A percentile compares a stretch with the other conserved stretches of the same genome.
Evolutionary conservation across 345 rosid species (phyloP).

Genomic region (Erodium maritimum): DNA sequence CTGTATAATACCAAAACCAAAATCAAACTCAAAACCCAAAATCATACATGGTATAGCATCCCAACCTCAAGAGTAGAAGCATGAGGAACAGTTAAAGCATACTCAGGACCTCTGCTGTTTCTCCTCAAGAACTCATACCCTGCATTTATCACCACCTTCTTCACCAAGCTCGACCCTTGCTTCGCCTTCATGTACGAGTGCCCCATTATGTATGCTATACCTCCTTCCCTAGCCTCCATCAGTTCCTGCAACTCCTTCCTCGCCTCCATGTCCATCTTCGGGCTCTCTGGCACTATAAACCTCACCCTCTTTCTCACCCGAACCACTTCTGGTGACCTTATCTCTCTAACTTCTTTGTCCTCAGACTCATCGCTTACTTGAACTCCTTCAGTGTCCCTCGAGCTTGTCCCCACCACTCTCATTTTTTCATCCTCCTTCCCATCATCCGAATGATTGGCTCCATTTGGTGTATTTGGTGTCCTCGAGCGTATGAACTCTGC

Average conservation of each 20-base stretch:
- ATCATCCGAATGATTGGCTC: conserved; percentile 12
- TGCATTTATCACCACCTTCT: conserved; percentile 46
- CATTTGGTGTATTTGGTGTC: conserved; percentile 9
- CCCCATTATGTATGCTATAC: conserved; percentile 77
- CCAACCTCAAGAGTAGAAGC: conserved; percentile 92
- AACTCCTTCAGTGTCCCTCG: conserved; percentile 47
- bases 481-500: conserved; percentile 67
- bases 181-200: conserved; percentile 70
- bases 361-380: conserved; percentile 39
- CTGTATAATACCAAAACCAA: conserved; percentile 1
- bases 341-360: conserved; percentile 31
- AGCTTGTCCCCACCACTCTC: conserved; percentile 77
- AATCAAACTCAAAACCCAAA: no score
- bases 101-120: conserved; percentile 47
- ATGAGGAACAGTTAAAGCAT: conserved; percentile 46
- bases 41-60: conserved; percentile 63
- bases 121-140: conserved; percentile 80
- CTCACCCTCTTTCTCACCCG: conserved; percentile 53
- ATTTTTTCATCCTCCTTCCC: conserved; percentile 36
- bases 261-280: conserved; percentile 38
- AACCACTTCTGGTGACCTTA: conserved; percentile 26
- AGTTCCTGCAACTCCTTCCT: conserved; percentile 62
- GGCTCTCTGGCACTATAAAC: conserved; percentile 62
- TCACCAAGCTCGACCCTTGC: conserved; percentile 62
- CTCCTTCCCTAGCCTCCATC: conserved; percentile 77